Base-by-base conservation (phyloP, 2,329 filamentous ascomycete species). In the Colletotrichum godetiae region DNA sequence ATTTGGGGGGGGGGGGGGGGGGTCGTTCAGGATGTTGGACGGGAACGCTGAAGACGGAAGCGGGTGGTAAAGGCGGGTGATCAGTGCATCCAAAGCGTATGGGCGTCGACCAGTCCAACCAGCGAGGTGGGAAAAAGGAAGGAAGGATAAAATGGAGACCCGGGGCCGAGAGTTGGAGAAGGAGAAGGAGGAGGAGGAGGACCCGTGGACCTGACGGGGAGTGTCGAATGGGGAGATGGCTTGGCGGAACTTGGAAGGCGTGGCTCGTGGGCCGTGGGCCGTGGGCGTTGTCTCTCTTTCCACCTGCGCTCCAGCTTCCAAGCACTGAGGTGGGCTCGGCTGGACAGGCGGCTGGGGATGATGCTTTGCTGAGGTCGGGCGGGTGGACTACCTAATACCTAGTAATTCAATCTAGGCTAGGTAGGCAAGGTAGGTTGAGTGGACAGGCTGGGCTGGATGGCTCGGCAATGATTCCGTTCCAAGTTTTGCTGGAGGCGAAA, bases 381-480 rank as follows among this genome's bases (percentile, higher is more conserved):
- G 37, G 19, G 37, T 42, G 37, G 37, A 42, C 13, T 42, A 15
- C 5, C 35, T 42, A 5, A 42, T 42, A 42, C 37, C 37, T 42
- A 42, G 37, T 42, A 42, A 42, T 42, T 15, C 37, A 42, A 42
- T 42, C 37, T 15, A 42, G 37, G 7, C 37, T 42, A 42, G 35
- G 35, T 13, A 42, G 19, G 37, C 13, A 19, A 42, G 37, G 37
- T 42, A 19, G 37, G 37, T 42, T 42, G 37, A 42, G 37, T 42
- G 37, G 37, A 19, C 27, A 29, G 61, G 22, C 27, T 53, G 59
- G 60, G 58, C 52, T 58, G 69, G 58, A 63, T 46, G 67, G 56
- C 55, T 73, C 71, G 71, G 71, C 71, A 73, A 67, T 60, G 66
- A 73, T 67, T 49, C 71, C 67, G 71, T 66, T 49, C 42, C 19